Conservation (phyloP, 2,329 filamentous ascomycete genomes). For the Colletotrichum simmondsii region DNA sequence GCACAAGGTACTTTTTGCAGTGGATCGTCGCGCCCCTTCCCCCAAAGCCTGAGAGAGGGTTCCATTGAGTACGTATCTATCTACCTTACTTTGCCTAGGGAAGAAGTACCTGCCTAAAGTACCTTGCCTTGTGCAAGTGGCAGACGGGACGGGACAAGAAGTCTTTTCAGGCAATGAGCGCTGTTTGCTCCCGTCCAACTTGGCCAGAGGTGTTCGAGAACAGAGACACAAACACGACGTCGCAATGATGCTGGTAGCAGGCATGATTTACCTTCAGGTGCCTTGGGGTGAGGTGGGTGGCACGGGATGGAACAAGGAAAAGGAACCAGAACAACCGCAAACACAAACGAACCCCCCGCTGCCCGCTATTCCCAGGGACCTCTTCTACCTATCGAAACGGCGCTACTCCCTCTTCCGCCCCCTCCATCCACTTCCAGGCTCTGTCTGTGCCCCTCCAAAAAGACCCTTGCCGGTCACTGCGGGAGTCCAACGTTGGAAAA, state of each 20-base stretch:
- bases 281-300: neutral
- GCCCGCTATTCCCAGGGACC: conserved; percentile 5
- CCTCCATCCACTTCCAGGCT: neutral
- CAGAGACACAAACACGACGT: no score
- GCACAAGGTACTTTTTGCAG: neutral
- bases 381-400: conserved; percentile 16
- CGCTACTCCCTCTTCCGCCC: neutral
- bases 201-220: neutral
- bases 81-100: no score
- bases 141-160: neutral
- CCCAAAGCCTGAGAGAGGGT: neutral
- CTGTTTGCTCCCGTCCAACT: neutral
- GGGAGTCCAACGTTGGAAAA: neutral
- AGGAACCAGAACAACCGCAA: neutral
- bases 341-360: neutral
- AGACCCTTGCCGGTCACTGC: neutral
- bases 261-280: neutral
- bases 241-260: neutral
- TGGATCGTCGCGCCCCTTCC: neutral
- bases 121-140: neutral
- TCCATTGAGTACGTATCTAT: neutral
- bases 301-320: conserved; percentile 3
- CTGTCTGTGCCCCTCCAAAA: neutral
- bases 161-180: neutral
- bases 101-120: neutral